These are phyloP conservation scores for Ustilago sp. DNA, from an alignment of 1,284 basidiomycete genomes.

Conservation along the genomic window DNA sequence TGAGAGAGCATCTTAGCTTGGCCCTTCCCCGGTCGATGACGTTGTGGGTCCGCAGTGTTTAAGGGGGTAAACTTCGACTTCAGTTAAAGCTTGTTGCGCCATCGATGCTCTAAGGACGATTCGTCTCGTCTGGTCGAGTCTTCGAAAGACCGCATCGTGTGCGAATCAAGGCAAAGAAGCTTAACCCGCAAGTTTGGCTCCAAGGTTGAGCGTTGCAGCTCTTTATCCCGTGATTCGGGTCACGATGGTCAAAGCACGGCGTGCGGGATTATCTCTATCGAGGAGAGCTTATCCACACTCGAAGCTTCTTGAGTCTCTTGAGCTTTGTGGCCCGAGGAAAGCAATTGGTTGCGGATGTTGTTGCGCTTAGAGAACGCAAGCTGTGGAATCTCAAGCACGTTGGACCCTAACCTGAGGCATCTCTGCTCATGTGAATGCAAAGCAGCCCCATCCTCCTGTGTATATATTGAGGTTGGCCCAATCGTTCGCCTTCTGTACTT, in stretches of 20 bases:
- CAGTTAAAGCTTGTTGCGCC: neutral
- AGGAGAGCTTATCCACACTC: neutral
- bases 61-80: neutral
- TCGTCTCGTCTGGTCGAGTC: neutral
- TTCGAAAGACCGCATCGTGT: neutral
- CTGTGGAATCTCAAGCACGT: neutral
- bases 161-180: neutral
- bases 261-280: neutral
- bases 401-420: constrained; percentile 2
- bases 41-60: neutral
- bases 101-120: neutral
- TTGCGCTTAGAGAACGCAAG: neutral
- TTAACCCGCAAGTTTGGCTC: neutral
- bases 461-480: neutral
- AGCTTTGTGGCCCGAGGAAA: neutral
- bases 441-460: neutral
- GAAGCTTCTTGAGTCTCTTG: neutral
- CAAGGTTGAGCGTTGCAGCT: neutral
- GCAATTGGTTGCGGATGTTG: neutral
- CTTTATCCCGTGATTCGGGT: neutral
- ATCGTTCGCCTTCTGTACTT: neutral
- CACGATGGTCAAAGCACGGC: neutral
- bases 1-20: neutral
- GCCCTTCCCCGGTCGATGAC: neutral
- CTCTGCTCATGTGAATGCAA: neutral